phyloP scores from a whole-genome alignment of 495 filamentous ascomycete genomes.

The Parathielavia appendiculata region DNA sequence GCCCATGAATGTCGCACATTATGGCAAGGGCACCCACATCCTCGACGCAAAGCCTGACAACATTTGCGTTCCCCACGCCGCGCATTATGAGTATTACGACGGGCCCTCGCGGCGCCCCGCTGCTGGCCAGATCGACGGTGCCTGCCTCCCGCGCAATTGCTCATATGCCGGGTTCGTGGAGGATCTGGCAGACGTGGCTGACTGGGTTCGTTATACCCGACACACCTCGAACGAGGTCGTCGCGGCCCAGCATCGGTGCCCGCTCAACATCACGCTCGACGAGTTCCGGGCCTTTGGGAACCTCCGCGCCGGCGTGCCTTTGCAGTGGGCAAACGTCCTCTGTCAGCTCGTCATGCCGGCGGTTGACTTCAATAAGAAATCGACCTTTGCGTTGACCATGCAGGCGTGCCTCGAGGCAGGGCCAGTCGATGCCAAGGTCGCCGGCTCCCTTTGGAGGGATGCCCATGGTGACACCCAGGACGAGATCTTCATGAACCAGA shows the following conservation, averaged over 20 bases:
- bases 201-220: constrained; percentile 11
- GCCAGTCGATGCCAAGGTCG: constrained; percentile 14
- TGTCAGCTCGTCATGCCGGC: constrained; percentile 43
- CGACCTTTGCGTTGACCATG: constrained; percentile 42
- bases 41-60: neutral
- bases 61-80: neutral
- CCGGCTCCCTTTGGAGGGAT: neutral
- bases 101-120: neutral
- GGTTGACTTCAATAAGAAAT: constrained; percentile 44
- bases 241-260: constrained; percentile 40
- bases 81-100: constrained; percentile 34
- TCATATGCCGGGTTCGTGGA: constrained; percentile 6
- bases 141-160: constrained; percentile 5
- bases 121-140: neutral
- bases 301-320: constrained; percentile 42
- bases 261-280: constrained; percentile 40
- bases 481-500: neutral
- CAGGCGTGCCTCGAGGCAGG: constrained; percentile 51
- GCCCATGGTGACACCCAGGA: constrained; percentile 6
- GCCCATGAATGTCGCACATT: neutral
- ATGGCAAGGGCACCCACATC: constrained; percentile 9
- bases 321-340: constrained; percentile 55
- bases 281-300: constrained; percentile 48
- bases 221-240: constrained; percentile 45
- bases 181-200: neutral